Percentiles rank a stretch among this genome's conserved stretches.
These are phyloP conservation scores for Cinnamomum chago DNA, from an alignment of 164 flowering plant genomes.

Conservation along the genomic window DNA sequence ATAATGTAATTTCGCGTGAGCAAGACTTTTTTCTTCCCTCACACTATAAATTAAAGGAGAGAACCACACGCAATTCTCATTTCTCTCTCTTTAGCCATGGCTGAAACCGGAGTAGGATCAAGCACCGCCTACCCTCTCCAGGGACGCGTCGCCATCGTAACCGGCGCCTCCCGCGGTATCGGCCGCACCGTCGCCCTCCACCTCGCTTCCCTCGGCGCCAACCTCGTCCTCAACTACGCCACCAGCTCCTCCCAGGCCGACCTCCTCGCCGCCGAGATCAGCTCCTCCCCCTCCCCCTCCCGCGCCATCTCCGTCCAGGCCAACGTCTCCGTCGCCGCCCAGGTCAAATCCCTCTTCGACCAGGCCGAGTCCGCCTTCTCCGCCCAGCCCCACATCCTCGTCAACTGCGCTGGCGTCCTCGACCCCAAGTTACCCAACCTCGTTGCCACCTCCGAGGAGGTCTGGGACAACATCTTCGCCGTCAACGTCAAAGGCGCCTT, in stretches of 20 bases:
- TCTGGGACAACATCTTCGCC: constrained; percentile 40
- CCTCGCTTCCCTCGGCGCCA: constrained; percentile 49
- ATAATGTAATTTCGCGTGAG: no score
- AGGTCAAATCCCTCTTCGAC: constrained; percentile 53
- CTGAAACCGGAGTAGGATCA: background rate
- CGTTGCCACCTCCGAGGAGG: constrained; percentile 35
- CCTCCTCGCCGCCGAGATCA: constrained; percentile 14
- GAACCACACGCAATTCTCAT: no score
- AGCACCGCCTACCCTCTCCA: constrained; percentile 19
- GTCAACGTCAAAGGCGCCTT: constrained; percentile 50
- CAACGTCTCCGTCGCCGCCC: constrained; percentile 46
- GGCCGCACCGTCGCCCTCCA: constrained; percentile 44
- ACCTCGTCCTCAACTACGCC: constrained; percentile 39
- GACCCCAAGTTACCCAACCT: constrained; percentile 41
- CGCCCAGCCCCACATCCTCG: constrained; percentile 37
- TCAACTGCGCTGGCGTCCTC: constrained; percentile 52
- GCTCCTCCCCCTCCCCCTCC: background rate
- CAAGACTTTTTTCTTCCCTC: no score
- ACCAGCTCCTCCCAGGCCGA: constrained; percentile 31
- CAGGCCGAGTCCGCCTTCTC: constrained; percentile 37
- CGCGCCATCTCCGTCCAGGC: constrained; percentile 45
- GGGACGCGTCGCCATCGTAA: constrained; percentile 48
- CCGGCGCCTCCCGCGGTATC: constrained; percentile 59
- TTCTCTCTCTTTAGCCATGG: background rate
- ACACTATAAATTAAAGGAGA: no score